Base-by-base conservation (phyloP, 164 flowering plant genomes). In the Akebia trifoliata region DNA sequence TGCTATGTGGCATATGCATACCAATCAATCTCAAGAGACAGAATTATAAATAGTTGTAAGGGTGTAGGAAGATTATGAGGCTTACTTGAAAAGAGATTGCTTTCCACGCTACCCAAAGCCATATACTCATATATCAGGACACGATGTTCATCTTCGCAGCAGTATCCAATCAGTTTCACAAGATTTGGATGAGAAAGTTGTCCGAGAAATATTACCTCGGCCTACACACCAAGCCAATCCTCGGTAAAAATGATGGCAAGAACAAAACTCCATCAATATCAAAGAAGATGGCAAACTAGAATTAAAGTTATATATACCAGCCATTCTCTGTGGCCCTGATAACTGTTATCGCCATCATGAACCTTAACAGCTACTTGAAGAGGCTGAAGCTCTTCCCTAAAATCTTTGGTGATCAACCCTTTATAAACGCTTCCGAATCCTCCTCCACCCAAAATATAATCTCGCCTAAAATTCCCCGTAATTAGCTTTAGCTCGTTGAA, bases 241-340 rank as follows among this genome's bases (percentile, higher is more conserved):
- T n/a, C n/a, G n/a, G n/a, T n/a, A n/a, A n/a, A n/a, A n/a, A n/a
- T n/a, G n/a, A n/a, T n/a, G n/a, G n/a, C n/a, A n/a, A n/a, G n/a
- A n/a, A n/a, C n/a, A n/a, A n/a, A n/a, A n/a, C n/a, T n/a, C n/a
- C n/a, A n/a, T n/a, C n/a, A n/a, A n/a, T n/a, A n/a, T n/a, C n/a
- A n/a, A n/a, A n/a, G n/a, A n/a, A n/a, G n/a, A n/a, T n/a, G n/a
- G n/a, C n/a, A n/a, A n/a, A n/a, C n/a, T n/a, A n/a, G n/a, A n/a
- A n/a, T n/a, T n/a, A n/a, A n/a, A n/a, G n/a, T n/a, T n/a, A n/a
- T n/a, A n/a, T n/a, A n/a, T 77, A 92, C 98, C 91, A 92, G 98
- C 98, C 98, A 92, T 73, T 89, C 98, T 71, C 95, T 74, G 58
- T 92, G 98, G 36, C 98, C 98, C 69, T 92, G 98, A 63, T 59